Conservation (phyloP, 306 rosid species). For the Casuarina glauca region DNA sequence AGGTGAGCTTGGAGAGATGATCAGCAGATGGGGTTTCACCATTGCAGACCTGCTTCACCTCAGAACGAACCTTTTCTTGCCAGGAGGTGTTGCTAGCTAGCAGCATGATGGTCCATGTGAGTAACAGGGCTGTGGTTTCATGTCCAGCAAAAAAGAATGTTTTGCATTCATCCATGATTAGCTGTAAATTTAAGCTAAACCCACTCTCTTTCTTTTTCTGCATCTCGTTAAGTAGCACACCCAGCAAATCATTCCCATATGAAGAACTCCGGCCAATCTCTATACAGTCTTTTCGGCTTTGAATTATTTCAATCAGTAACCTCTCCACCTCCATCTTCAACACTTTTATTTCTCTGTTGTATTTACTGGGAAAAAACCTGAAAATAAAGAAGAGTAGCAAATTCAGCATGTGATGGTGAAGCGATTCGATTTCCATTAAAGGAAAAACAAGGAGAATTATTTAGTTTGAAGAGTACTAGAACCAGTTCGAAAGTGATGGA, state of each 20-base stretch:
- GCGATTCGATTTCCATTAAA: not conserved
- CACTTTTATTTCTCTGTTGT: conserved; percentile 83
- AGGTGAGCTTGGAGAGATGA: conserved; percentile 72
- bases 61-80: conserved; percentile 71
- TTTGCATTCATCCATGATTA: conserved; percentile 93
- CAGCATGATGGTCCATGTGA: conserved; percentile 92
- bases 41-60: conserved; percentile 60
- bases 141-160: conserved; percentile 98
- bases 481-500: conserved; percentile 22
- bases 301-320: conserved; percentile 82
- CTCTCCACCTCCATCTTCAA: conserved; percentile 83
- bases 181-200: conserved; percentile 57
- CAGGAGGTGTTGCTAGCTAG: conserved; percentile 70
- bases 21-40: conserved; percentile 56
- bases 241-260: conserved; percentile 80
- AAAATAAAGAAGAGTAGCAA: not conserved
- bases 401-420: not conserved
- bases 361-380: conserved; percentile 87
- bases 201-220: conserved; percentile 52
- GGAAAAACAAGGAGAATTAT: too few relatives aligned
- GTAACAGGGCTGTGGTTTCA: conserved; percentile 87
- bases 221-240: conserved; percentile 82
- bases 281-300: conserved; percentile 75
- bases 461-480: not conserved
- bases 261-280: conserved; percentile 82